Evolutionary conservation across 148 eudicot species (phyloP).

Genomic region (Amaranthus hypochondriacus): DNA sequence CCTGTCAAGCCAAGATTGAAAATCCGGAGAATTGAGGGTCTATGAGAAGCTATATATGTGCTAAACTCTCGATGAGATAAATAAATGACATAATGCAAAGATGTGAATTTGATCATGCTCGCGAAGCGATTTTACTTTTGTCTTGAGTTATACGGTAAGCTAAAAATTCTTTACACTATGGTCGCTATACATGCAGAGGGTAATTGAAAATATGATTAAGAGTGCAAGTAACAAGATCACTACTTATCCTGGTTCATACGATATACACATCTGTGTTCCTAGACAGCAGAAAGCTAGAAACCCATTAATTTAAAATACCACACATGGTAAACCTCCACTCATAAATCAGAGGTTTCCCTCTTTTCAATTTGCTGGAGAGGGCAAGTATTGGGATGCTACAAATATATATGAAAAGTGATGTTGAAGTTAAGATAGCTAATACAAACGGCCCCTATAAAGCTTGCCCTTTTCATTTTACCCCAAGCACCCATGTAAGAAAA

Average conservation of each 20-base stretch:
- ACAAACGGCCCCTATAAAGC: not conserved
- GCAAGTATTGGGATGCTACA: not conserved
- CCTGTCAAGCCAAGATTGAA: constrained; percentile 41
- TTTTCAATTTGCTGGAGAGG: not conserved
- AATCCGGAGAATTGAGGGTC: not conserved
- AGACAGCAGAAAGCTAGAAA: not conserved
- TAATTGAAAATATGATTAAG: not conserved
- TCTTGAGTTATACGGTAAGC: too few species aligned
- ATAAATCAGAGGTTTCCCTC: not conserved
- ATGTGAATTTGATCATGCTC: too few species aligned
- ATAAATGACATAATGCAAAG: too few species aligned
- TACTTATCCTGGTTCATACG: not conserved
- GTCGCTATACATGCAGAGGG: too few species aligned
- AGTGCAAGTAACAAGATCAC: not conserved
- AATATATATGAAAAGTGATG: not conserved
- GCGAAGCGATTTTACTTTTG: too few species aligned
- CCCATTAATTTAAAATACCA: not conserved
- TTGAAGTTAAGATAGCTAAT: not conserved
- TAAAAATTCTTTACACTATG: too few species aligned
- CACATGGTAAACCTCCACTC: not conserved
- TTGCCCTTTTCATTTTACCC: too few species aligned
- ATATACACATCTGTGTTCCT: not conserved
- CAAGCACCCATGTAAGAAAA: too few species aligned
- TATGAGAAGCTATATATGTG: not conserved
- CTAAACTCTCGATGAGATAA: not conserved